Conservation (phyloP, 179 eudicot genomes). For the Beta macrorhiza region DNA sequence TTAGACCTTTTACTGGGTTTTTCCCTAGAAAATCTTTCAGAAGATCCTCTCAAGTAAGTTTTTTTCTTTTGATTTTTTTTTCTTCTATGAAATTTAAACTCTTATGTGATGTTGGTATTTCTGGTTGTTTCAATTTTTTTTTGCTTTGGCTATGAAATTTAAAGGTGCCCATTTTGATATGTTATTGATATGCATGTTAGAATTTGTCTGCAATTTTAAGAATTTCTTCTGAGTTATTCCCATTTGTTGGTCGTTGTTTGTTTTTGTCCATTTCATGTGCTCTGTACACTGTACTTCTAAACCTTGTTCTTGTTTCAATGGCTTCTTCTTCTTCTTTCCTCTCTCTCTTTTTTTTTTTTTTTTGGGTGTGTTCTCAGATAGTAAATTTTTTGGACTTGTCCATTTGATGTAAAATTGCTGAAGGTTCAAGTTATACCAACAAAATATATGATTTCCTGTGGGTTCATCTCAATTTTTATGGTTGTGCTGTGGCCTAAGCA, state of each 20-base stretch:
- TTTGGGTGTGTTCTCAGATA: too few species aligned
- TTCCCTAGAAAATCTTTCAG: slow-evolving; percentile 25
- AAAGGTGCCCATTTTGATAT: background rate
- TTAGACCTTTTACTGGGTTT: slow-evolving; percentile 34
- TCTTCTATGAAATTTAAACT: too few species aligned
- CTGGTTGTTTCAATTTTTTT: background rate
- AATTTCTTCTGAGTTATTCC: background rate
- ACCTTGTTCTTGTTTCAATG: background rate
- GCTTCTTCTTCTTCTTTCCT: background rate
- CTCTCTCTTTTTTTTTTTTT: too few species aligned
- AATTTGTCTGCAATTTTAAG: background rate
- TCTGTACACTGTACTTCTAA: too few species aligned
- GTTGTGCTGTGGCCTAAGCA: too few species aligned
- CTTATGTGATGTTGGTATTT: too few species aligned
- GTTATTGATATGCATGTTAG: slow-evolving; percentile 9
- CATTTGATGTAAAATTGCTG: too few species aligned
- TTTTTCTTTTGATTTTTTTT: background rate
- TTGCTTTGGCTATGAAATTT: slow-evolving; percentile 5
- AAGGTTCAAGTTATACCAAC: too few species aligned
- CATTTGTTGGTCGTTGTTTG: background rate
- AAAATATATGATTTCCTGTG: too few species aligned
- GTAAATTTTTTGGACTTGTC: too few species aligned
- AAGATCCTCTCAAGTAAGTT: slow-evolving; percentile 32
- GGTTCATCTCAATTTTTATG: too few species aligned
- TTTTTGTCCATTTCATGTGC: background rate